Evolutionary conservation across 73 alveolate genomes (phyloP), one percentile per base, ranked within the genome.

Genomic region (Tetrahymena borealis): DNA sequence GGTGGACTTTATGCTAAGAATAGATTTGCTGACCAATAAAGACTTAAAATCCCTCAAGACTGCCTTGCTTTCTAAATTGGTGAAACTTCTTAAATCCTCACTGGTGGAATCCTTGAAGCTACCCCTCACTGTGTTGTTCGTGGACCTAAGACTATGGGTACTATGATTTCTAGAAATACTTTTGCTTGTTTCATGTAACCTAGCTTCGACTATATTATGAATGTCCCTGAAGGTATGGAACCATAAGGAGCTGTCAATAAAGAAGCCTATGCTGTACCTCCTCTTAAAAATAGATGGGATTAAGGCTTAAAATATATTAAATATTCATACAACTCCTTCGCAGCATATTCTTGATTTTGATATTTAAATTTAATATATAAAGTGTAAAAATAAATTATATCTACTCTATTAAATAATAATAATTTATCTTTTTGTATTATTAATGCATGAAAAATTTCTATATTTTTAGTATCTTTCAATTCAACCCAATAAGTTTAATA

Each of bases 161-260:
- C 96, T 91, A 18, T 78, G 78, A 33, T 94, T 38, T 79, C 94
- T 40, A 90, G 98, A 79, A 96, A 96, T 91, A 95, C 98, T 24
- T 94, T 96, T 36, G 98, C 98, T 24, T 91, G 94, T 31, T 96
- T 96, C 93, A 90, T 95, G 97, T 97, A 95, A 37, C 98, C 98
- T 33, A 79, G 32, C 38, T 93, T 39, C 79, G 91, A 90, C 13
- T 91, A 93, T 39, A 24, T 40, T 32, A 33, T 93, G 90, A 85
- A 93, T 39, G 95, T 93, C 18, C 95, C 95, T 38, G 91, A 90
- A 11, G 95, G 95, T 13, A 93, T 93, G 40, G 95, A 93, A 18
- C 39, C 60, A 16, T 18, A 79, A 11, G 85, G 85, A 60, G 85
- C 85, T n/a, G 85, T 60, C 28, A 93, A 93, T 90, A 93, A 85